Conservation (phyloP, 176 grass and related monocot species). For the Aegilops speltoides region DNA sequence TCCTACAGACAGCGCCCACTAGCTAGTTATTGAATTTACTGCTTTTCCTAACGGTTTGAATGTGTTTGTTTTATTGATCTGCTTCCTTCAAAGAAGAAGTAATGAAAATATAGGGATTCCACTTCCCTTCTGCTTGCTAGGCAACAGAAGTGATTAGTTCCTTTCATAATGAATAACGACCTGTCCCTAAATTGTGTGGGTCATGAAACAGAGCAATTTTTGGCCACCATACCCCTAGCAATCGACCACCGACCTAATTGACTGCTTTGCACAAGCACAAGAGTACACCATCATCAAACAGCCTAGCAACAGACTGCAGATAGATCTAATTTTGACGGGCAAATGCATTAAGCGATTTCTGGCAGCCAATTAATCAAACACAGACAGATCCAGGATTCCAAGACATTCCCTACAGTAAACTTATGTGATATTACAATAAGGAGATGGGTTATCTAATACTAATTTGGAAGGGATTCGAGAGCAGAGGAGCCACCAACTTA, state of each 20-base stretch:
- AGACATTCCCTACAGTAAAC: background rate
- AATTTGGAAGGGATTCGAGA: background rate
- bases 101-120: too few species aligned
- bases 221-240: background rate
- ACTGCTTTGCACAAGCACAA: background rate
- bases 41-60: too few species aligned
- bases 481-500: background rate
- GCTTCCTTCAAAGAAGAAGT: too few species aligned
- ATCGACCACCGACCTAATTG: background rate
- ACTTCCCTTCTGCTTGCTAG: too few species aligned
- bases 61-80: too few species aligned
- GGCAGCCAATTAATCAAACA: background rate
- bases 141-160: background rate
- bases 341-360: background rate
- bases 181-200: background rate
- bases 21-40: too few species aligned
- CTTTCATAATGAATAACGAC: background rate
- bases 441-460: background rate
- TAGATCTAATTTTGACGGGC: background rate
- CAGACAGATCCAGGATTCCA: background rate
- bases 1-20: too few species aligned
- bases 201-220: background rate
- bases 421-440: background rate
- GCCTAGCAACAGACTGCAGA: background rate
- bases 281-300: background rate